Evolutionary conservation across 1,284 basidiomycete genomes (phyloP), one percentile per base, ranked within the genome.

Genomic region (Phaffia rhodozyma): DNA sequence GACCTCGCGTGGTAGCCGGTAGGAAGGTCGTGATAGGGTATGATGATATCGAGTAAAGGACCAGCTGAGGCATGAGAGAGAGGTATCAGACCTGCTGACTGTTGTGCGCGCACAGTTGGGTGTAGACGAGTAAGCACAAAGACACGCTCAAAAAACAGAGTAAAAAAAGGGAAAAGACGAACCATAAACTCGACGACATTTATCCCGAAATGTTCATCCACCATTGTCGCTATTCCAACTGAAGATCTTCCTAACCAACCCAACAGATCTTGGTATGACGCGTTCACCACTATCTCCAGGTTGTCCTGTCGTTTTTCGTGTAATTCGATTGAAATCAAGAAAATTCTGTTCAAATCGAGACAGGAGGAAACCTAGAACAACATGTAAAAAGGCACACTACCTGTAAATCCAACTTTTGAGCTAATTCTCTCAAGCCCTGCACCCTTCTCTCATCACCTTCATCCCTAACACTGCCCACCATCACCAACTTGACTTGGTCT

Each of bases 171-270:
- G 58, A 27, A 29, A 5, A 50, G 47, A 74, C 83, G 64, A 61
- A 88, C 91, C 93, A 97, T 94, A 70, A 90, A 94, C 74, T 99
- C 94, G 9, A 98, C 94, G 23, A 99, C 82, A 70, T 93, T 96
- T 74, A 99, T 98, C 1, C 96, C 96, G 70, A 98, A 98, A 74
- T 99, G 94, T 75, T 99, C 96, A 72, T 98, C 93, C 0, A 93
- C 83, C 94, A 99, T 99, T 4, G 94, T 97, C 72, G 89, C 94
- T 29, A 97, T 73, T 0, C 96, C 94, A 5, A 97, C 81, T 65
- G 85, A 88, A 0, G 91, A 85, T 20, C 76, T 76, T 0, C 84
- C 81, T 1, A 98, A 79, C 77, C 84, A 84, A 1, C 75, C 67
- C 0, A 93, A 79, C 67, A 97, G 81, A 11, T 80, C 80, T 0